Evolutionary conservation across 2,329 filamentous ascomycete genomes (phyloP).

Genomic region (Nothophoma quercina): DNA sequence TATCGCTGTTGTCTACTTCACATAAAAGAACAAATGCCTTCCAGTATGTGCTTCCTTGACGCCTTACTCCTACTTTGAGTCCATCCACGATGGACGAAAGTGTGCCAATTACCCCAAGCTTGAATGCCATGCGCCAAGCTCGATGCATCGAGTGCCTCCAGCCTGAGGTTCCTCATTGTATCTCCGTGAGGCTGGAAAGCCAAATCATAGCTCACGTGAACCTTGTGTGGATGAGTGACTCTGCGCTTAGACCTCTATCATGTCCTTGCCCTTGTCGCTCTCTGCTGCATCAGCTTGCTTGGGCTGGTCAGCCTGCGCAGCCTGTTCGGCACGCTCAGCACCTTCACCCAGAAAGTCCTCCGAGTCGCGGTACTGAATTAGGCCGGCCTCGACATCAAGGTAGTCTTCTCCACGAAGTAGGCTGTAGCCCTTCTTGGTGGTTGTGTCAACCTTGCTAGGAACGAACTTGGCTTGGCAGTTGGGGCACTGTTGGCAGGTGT

Average conservation of each 20-base stretch:
- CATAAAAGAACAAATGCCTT: neutral
- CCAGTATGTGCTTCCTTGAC: neutral
- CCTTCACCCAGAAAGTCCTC: slow-evolving; percentile 17
- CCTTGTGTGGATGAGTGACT: neutral
- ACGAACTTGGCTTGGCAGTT: slow-evolving; percentile 13
- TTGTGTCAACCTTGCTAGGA: neutral
- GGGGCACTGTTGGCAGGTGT: slow-evolving; percentile 11
- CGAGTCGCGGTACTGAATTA: slow-evolving; percentile 13
- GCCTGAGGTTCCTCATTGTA: too few relatives aligned
- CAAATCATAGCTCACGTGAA: too few relatives aligned
- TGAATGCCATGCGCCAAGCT: too few relatives aligned
- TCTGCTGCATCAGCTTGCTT: slow-evolving; percentile 5
- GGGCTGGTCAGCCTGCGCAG: slow-evolving; percentile 2
- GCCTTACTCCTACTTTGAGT: neutral
- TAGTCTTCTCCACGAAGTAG: slow-evolving; percentile 18
- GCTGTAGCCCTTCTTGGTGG: slow-evolving; percentile 17
- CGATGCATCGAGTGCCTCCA: neutral
- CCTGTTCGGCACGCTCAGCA: slow-evolving; percentile 2
- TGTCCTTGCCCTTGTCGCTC: slow-evolving; percentile 1
- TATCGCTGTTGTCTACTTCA: neutral
- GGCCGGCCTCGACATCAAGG: slow-evolving; percentile 14
- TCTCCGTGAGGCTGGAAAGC: too few relatives aligned
- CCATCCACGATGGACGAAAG: too few relatives aligned
- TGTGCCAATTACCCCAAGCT: too few relatives aligned
- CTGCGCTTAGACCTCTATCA: neutral